phyloP scores from a whole-genome alignment of 2,329 filamentous ascomycete genomes.

The Hypoxylon sp. region DNA sequence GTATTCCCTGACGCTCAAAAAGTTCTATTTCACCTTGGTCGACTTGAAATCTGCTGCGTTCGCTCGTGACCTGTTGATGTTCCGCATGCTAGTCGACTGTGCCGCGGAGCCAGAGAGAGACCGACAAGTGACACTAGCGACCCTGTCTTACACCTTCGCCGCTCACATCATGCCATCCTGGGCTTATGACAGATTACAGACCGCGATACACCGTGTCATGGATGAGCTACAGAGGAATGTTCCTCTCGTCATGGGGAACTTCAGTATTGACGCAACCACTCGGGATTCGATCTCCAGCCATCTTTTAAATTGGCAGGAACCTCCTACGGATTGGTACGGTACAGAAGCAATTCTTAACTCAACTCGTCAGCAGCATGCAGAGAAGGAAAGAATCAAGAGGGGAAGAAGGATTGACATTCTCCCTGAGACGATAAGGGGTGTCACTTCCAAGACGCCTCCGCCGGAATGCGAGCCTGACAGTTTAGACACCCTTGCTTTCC shows the following conservation, averaged over 20 bases:
- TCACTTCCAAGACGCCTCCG: neutral
- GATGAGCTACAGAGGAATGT: neutral
- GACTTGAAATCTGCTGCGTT: neutral
- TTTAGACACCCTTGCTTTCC: neutral
- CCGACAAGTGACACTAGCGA: neutral
- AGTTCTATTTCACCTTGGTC: constrained; percentile 12
- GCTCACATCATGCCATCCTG: constrained; percentile 4
- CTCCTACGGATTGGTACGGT: neutral
- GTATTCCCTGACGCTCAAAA: neutral
- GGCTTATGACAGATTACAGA: constrained; percentile 5
- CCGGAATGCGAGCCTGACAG: constrained; percentile 1
- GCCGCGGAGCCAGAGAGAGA: neutral
- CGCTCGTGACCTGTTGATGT: constrained; percentile 10
- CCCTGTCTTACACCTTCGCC: constrained; percentile 6
- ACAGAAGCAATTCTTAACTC: neutral
- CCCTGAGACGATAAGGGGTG: neutral
- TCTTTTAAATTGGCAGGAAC: constrained; percentile 4
- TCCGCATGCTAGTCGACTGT: constrained; percentile 7
- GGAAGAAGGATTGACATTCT: neutral
- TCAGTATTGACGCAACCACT: constrained; percentile 4
- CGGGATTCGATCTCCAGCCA: neutral
- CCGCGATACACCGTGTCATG: neutral
- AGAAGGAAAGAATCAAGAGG: neutral
- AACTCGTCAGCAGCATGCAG: neutral
- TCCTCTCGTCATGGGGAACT: constrained; percentile 1